A percentile compares a stretch with the other conserved stretches of the same genome.
These are phyloP conservation scores for Lathyrus sativus DNA, from an alignment of 306 rosid genomes.

Conservation along the genomic window DNA sequence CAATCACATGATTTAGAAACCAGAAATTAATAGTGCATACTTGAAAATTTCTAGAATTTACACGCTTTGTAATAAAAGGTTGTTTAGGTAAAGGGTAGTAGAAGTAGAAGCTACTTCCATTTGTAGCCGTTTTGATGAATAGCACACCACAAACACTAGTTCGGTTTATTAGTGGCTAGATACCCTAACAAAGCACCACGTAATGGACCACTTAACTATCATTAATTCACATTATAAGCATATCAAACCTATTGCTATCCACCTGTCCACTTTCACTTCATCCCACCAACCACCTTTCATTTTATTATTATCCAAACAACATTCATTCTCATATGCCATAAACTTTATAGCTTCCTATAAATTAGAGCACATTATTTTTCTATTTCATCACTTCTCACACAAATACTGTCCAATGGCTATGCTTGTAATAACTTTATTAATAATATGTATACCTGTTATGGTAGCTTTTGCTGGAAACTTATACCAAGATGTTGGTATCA, in stretches of 20 bases:
- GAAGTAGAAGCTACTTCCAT: slow-evolving; percentile 1
- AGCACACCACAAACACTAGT: not conserved
- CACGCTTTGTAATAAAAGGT: no score
- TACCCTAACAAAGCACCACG: slow-evolving; percentile 27
- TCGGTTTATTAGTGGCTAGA: slow-evolving; percentile 16
- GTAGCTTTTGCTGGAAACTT: slow-evolving; percentile 45
- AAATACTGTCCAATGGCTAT: not conserved
- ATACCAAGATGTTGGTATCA: slow-evolving; percentile 54
- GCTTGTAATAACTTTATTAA: slow-evolving; percentile 9
- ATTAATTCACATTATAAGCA: slow-evolving; percentile 13
- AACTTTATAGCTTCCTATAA: slow-evolving; percentile 22
- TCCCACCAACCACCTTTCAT: slow-evolving; percentile 38
- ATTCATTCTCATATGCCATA: slow-evolving; percentile 29
- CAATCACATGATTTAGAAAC: no score
- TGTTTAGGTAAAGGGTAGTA: no score
- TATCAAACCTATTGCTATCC: slow-evolving; percentile 36
- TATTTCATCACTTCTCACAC: not conserved
- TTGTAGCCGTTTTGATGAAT: slow-evolving; percentile 30
- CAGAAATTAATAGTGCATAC: no score
- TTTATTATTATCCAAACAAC: slow-evolving; percentile 26
- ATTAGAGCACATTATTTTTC: slow-evolving; percentile 2
- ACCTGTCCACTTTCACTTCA: slow-evolving; percentile 39
- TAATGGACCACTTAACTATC: slow-evolving; percentile 42
- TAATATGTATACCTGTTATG: slow-evolving; percentile 14
- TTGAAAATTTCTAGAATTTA: no score